Percentiles rank a stretch among this genome's conserved stretches.
Evolutionary conservation across 1,284 basidiomycete species (phyloP).

Genomic region (Neonothopanus nambi): DNA sequence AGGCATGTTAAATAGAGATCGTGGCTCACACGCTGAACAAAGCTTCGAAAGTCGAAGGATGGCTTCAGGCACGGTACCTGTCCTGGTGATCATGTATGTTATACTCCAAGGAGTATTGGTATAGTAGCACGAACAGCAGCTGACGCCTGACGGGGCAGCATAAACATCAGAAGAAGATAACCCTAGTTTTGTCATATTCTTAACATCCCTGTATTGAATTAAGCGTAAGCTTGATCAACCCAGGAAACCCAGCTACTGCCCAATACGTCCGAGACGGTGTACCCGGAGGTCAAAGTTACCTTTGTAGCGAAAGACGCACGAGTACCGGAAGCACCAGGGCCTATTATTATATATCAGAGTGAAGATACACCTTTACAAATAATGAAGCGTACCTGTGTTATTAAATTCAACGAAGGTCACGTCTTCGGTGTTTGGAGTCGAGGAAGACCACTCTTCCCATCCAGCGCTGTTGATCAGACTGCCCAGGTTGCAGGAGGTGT

Average conservation of each 20-base stretch:
- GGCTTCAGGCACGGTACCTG: too few relatives aligned
- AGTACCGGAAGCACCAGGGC: slow-evolving; percentile 25
- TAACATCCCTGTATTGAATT: too few relatives aligned
- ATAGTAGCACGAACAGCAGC: neutral
- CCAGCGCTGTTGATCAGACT: slow-evolving; percentile 27
- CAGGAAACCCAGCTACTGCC: slow-evolving; percentile 23
- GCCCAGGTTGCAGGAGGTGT: slow-evolving; percentile 19
- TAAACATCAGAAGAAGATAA: neutral
- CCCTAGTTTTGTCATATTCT: too few relatives aligned
- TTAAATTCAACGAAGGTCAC: slow-evolving; percentile 31
- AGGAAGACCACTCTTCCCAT: slow-evolving; percentile 29
- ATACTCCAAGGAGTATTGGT: too few relatives aligned
- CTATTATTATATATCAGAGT: slow-evolving; percentile 9
- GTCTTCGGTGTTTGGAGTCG: slow-evolving; percentile 28
- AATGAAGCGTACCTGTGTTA: slow-evolving; percentile 22
- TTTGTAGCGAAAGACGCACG: slow-evolving; percentile 30
- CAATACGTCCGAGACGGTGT: slow-evolving; percentile 28
- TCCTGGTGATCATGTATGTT: too few relatives aligned
- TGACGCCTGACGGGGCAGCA: neutral
- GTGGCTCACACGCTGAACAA: too few relatives aligned
- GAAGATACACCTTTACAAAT: neutral
- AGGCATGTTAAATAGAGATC: too few relatives aligned
- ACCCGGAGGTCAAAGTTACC: slow-evolving; percentile 24
- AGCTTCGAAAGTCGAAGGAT: too few relatives aligned
- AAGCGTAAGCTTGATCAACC: slow-evolving; percentile 27